Evolutionary conservation across 257 asterid genomes (phyloP).

Genomic region (Solanum lycopersicoides): DNA sequence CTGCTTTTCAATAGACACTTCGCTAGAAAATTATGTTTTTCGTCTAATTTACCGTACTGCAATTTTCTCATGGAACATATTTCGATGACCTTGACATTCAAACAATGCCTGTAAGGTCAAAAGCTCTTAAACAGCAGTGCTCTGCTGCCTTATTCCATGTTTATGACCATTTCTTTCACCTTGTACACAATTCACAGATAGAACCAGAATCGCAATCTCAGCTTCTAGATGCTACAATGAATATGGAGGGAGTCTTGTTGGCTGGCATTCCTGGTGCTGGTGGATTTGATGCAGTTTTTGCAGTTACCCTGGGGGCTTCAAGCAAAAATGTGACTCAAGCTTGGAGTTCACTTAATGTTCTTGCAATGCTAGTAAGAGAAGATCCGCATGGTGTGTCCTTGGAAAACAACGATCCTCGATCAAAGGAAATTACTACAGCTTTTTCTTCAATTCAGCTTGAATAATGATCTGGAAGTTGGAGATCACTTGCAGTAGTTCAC

Average conservation of each 20-base stretch:
- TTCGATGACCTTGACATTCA: not conserved
- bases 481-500: not conserved
- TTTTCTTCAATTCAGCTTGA: constrained; percentile 55
- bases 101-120: not conserved
- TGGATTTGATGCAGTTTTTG: constrained; percentile 92
- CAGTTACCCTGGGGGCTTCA: constrained; percentile 62
- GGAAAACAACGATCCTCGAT: constrained; percentile 71
- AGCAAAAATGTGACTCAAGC: constrained; percentile 38
- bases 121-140: not conserved
- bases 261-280: constrained; percentile 99
- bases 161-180: not conserved
- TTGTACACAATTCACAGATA: constrained; percentile 37
- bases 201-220: constrained; percentile 92
- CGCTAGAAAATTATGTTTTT: not conserved
- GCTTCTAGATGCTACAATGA: constrained; percentile 72
- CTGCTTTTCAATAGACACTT: not conserved
- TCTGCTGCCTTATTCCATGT: not conserved
- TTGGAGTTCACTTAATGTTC: constrained; percentile 77
- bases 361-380: constrained; percentile 79
- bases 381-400: constrained; percentile 76
- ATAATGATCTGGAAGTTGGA: not conserved
- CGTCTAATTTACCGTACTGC: not conserved
- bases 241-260: constrained; percentile 65
- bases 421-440: constrained; percentile 29
- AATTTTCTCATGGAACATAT: not conserved